Conservation (phyloP, 2,329 filamentous ascomycete genomes). For the Ascochyta pisi region DNA sequence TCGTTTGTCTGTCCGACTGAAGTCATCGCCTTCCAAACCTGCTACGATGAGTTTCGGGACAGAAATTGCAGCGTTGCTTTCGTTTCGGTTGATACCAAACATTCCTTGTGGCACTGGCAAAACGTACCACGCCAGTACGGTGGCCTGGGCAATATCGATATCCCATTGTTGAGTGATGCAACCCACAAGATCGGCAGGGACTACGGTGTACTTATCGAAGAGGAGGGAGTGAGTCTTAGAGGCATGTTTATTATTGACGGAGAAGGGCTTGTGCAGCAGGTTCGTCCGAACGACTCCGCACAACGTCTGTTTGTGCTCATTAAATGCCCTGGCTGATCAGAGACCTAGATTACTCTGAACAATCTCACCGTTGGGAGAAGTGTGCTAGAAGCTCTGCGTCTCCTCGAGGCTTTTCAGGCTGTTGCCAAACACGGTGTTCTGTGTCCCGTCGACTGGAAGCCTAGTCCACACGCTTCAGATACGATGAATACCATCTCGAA, state of each 20-base stretch:
- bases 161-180: conserved; percentile 38
- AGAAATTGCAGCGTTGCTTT: conserved; percentile 37
- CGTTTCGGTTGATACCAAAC: conserved; percentile 41
- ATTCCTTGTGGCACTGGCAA: conserved; percentile 41
- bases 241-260: conserved; percentile 42
- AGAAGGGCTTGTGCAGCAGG: conserved; percentile 38
- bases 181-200: conserved; percentile 37
- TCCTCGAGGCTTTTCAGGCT: conserved; percentile 42
- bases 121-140: conserved; percentile 39
- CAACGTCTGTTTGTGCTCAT: no score
- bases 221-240: conserved; percentile 37
- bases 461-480: conserved; percentile 21
- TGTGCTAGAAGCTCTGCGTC: conserved; percentile 39
- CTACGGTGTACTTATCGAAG: conserved; percentile 40
- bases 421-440: conserved; percentile 40
- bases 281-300: not conserved
- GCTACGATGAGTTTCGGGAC: conserved; percentile 37
- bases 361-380: conserved; percentile 40
- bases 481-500: conserved; percentile 35
- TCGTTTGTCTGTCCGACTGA: conserved; percentile 43
- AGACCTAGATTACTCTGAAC: conserved; percentile 34
- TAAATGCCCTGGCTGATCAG: not conserved
- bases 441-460: conserved; percentile 43
- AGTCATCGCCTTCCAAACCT: conserved; percentile 41
- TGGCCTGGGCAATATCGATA: conserved; percentile 36